Evolutionary conservation across 768 basidiomycete genomes (phyloP), one percentile per base, ranked within the genome.

Genomic region (Hebeloma cylindrosporum): DNA sequence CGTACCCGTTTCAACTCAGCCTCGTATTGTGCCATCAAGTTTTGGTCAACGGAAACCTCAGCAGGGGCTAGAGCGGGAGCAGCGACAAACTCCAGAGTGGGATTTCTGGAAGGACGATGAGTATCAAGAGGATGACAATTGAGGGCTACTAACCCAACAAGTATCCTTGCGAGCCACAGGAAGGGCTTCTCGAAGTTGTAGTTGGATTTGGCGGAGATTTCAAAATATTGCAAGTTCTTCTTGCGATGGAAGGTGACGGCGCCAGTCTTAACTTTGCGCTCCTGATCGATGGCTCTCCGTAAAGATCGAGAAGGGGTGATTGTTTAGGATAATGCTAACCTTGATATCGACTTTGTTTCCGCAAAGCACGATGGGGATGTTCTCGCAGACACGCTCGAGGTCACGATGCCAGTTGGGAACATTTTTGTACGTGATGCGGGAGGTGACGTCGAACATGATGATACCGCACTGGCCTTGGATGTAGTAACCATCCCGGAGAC

Each of bases 321-420:
- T 43, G 39, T 39, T n/a, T 18, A 46, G 47, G 37, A 23, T 27
- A 44, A 10, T 32, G 64, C 82, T 42, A 13, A 92, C 95, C 82
- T 99, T 99, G 57, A 99, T 95, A 65, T 99, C 96, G 49, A 98
- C 96, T 71, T 99, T 99, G 83, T 98, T 99, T 58, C 96, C 96
- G 68, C 96, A 98, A 34, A 99, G 82, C 20, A 99, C 96, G 63
- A 98, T 96, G 51, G 96, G 96, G 63, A 99, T 99, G 76, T 93
- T 96, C 76, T 99, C 96, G 72, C 96, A 99, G 44, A 99, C 96
- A 52, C 96, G 92, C 77, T 98, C 96, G 59, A 93, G 88, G 69
- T 99, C 96, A 64, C 96, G 89, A 78, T 98, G 95, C 96, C 96
- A 99, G 80, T 98, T 99, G 57, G 96, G 96, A 25, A 99, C 96